Conservation (phyloP, 2,329 filamentous ascomycete species). For the Nemania serpens region DNA sequence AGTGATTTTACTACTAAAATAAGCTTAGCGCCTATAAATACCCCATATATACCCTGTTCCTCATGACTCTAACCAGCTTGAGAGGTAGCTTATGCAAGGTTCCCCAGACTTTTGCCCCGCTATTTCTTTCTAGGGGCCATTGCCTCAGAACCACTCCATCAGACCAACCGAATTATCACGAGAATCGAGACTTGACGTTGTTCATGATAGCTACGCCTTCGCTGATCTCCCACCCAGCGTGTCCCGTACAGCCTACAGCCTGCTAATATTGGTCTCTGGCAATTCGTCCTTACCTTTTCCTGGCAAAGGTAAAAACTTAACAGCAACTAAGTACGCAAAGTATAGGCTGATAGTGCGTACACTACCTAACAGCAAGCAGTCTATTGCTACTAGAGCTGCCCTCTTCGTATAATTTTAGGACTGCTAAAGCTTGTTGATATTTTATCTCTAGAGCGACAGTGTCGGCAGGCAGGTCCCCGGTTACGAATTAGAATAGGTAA, state of each 20-base stretch:
- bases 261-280: not conserved
- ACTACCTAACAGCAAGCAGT: constrained; percentile 54
- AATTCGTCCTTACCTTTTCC: not conserved
- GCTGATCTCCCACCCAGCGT: not conserved
- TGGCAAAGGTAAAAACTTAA: constrained; percentile 58
- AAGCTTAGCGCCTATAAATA: too few species aligned
- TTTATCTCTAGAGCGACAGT: constrained; percentile 75
- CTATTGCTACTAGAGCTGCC: constrained; percentile 43
- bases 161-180: too few species aligned
- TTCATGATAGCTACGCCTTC: too few species aligned
- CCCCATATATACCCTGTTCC: too few species aligned
- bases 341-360: constrained; percentile 68
- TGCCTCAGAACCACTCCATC: too few species aligned
- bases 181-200: too few species aligned
- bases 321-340: constrained; percentile 63
- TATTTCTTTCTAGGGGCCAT: too few species aligned
- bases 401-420: constrained; percentile 62
- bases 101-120: too few species aligned
- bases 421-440: constrained; percentile 67
- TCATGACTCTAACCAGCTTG: too few species aligned
- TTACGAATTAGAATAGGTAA: constrained; percentile 76
- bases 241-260: not conserved
- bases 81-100: too few species aligned
- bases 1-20: too few species aligned
- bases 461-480: constrained; percentile 67